Evolutionary conservation across 805 yeast genomes (phyloP), one percentile per base, ranked within the genome.

Genomic region (Danielia oregonensis): DNA sequence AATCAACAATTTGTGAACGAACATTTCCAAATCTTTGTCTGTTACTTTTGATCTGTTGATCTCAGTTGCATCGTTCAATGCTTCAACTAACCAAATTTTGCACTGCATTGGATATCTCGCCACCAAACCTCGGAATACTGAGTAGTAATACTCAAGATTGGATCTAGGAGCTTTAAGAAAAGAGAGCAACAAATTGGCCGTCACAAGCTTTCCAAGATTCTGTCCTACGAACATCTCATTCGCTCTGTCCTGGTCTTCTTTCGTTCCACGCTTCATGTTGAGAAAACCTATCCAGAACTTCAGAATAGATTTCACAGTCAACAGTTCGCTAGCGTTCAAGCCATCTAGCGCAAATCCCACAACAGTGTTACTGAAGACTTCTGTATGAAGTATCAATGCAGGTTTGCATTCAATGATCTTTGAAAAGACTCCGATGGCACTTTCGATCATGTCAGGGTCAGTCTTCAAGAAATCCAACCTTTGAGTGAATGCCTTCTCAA

Each of bases 381-480:
- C 36, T 43, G 57, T 36, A 17, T 61, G 54, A 3, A 80, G 37
- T 2, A 79, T 49, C 23, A 77, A 58, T 0, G 65, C 51, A 1
- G 86, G 86, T 38, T 56, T 65, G 14, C 59, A 59, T 11, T 72
- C 75, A 11, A 79, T 37, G 1, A 79, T 54, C 0, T 76, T 61
- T 6, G 74, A 59, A 30, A 79, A 67, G 24, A 82, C 55, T n/a
- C 68, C 70, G 11, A 79, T 55, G 8, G 76, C 57, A 1, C 73
- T 51, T 44, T 78, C 79, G 11, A 76, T 46, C 24, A 78, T 46
- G 48, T 83, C 89, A 0, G 85, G 80, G 51, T 83, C 89, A 2
- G 53, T 43, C 4, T 59, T 56, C 5, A 79, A 57, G 1, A 61
- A 31, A 2, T 44, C 49, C 7, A 66, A 43, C 26, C 59, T 61